Percentiles rank a stretch among this genome's conserved stretches.
Evolutionary conservation across 2,329 filamentous ascomycete species (phyloP).

Genomic region (Macrophomina phaseolina): DNA sequence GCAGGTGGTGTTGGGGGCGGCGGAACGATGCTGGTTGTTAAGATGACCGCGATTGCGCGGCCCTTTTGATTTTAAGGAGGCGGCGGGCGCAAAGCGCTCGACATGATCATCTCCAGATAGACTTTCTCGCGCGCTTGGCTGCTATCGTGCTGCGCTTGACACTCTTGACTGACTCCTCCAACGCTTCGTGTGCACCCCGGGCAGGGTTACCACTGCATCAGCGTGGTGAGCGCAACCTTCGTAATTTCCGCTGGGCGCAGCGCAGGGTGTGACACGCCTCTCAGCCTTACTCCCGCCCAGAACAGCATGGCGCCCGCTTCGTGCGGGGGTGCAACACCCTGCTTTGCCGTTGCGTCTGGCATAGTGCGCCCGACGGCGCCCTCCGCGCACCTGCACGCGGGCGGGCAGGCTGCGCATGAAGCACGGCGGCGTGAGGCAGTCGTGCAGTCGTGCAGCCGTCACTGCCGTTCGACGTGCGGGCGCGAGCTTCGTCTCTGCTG

Average conservation of each 20-base stretch:
- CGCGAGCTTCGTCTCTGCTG: no score
- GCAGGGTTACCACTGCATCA: background rate
- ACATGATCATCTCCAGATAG: background rate
- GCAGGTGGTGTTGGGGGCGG: background rate
- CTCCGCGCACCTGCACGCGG: no score
- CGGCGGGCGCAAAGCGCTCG: background rate
- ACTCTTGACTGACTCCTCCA: conserved; percentile 7
- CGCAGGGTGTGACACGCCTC: background rate
- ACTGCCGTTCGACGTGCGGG: no score
- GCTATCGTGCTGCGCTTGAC: background rate
- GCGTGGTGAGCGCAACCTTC: background rate
- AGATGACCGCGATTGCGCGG: background rate
- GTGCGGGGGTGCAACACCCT: conserved; percentile 2
- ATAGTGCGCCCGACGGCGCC: no score
- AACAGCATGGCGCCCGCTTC: background rate
- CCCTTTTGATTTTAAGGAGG: conserved; percentile 11
- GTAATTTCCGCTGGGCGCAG: conserved; percentile 1
- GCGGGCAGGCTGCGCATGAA: no score
- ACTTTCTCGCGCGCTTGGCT: conserved; percentile 1
- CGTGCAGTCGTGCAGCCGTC: no score
- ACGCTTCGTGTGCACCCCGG: conserved; percentile 9
- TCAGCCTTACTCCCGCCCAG: conserved; percentile 4
- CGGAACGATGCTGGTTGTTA: background rate
- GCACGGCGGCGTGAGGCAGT: no score
- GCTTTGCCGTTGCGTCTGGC: background rate